Percentiles rank a stretch among this genome's conserved stretches.
These are phyloP conservation scores for Leccinum uliginosum DNA, from an alignment of 768 basidiomycete species.

Conservation along the genomic window DNA sequence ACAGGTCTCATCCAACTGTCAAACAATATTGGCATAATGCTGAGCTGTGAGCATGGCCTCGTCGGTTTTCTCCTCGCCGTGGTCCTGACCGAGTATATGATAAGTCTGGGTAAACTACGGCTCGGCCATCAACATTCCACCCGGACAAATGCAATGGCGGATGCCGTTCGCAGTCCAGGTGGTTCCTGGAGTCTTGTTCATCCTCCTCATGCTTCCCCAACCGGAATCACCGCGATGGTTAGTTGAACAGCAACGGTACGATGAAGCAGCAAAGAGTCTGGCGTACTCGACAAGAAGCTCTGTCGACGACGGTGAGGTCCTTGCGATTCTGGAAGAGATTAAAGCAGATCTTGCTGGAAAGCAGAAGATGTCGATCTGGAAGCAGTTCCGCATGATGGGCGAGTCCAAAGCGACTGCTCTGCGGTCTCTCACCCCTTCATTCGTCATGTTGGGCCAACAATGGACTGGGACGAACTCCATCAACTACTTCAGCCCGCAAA, in stretches of 20 bases:
- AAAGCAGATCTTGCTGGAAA: slow-evolving; percentile 45
- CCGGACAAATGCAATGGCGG: slow-evolving; percentile 47
- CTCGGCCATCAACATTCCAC: slow-evolving; percentile 33
- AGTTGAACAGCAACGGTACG: slow-evolving; percentile 41
- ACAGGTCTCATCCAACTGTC: slow-evolving; percentile 40
- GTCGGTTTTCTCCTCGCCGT: neutral
- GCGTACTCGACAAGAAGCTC: slow-evolving; percentile 33
- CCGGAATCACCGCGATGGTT: slow-evolving; percentile 59
- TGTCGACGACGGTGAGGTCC: slow-evolving; percentile 33
- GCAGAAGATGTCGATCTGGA: slow-evolving; percentile 29
- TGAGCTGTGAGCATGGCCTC: slow-evolving; percentile 27
- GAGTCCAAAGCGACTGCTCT: slow-evolving; percentile 40
- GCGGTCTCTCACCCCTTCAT: slow-evolving; percentile 42
- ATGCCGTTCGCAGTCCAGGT: slow-evolving; percentile 50
- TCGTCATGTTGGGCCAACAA: slow-evolving; percentile 46
- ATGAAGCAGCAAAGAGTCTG: slow-evolving; percentile 37
- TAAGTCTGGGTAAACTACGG: slow-evolving; percentile 48
- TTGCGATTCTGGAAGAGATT: slow-evolving; percentile 41
- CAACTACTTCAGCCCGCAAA: slow-evolving; percentile 51
- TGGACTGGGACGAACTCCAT: slow-evolving; percentile 55
- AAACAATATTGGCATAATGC: slow-evolving; percentile 31
- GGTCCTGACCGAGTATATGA: neutral
- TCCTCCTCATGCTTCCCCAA: slow-evolving; percentile 42
- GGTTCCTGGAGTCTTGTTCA: slow-evolving; percentile 48
- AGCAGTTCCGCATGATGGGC: slow-evolving; percentile 41